Evolutionary conservation across 2,329 filamentous ascomycete species (phyloP).

Genomic region (Alternaria rosae): DNA sequence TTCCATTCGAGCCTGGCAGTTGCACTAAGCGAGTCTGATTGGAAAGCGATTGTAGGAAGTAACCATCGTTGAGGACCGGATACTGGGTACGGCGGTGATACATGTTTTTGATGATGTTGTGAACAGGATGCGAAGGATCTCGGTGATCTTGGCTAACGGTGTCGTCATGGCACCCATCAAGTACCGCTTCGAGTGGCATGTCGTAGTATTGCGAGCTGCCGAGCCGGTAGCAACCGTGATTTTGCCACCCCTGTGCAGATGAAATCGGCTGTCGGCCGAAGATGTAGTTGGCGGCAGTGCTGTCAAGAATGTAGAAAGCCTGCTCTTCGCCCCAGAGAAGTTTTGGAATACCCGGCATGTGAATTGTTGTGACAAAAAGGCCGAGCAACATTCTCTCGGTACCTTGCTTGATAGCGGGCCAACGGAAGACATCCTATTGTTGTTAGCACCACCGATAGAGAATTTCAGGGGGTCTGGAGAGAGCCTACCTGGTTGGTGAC

Average conservation of each 20-base stretch:
- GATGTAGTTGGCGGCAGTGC: conserved; percentile 69
- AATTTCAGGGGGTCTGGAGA: conserved; percentile 58
- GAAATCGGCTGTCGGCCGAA: conserved; percentile 71
- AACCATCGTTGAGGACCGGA: neutral
- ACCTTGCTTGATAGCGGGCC: neutral
- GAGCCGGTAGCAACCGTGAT: conserved; percentile 69
- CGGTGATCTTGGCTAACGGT: conserved; percentile 66
- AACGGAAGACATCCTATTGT: neutral
- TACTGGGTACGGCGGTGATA: neutral
- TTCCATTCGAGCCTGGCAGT: neutral
- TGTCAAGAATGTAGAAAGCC: conserved; percentile 69
- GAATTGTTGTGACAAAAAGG: neutral
- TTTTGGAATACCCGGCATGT: neutral
- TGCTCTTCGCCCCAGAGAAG: conserved; percentile 61
- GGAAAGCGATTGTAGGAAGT: neutral
- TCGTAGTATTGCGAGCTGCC: conserved; percentile 64
- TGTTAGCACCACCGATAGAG: neutral
- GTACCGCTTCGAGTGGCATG: conserved; percentile 64
- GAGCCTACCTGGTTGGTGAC: conserved; percentile 71
- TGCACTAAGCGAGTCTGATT: neutral
- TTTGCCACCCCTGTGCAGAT: conserved; percentile 67
- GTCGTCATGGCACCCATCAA: conserved; percentile 65
- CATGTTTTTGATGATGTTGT: conserved; percentile 63
- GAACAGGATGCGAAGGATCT: conserved; percentile 67
- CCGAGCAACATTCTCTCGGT: neutral